Base-by-base conservation (phyloP, 345 rosid genomes). In the Anacardium occidentale region DNA sequence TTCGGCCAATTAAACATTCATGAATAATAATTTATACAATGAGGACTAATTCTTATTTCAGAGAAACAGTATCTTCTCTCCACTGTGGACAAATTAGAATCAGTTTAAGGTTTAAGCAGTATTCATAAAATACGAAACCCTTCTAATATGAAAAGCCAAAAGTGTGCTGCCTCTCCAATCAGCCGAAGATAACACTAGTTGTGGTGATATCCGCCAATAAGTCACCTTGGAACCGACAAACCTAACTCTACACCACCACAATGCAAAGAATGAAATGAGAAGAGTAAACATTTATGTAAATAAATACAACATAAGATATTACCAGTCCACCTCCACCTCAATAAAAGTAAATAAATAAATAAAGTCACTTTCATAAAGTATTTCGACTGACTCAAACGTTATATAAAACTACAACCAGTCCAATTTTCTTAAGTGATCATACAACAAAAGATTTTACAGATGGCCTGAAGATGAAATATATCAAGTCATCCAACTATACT, bases 141-240 rank as follows among this genome's bases (percentile, higher is more conserved):
- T 71, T 70, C 75, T 21, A 34, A 67, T 56, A 66, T 37, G 57
- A 69, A 62, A 62, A 60, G 64, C 76, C 51, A 60, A 20, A 63
- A 63, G 21, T 17, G 40, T 47, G 10, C 66, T 67, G 74, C 75
- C 64, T 58, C 84, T 61, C 80, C 84, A 37, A 74, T 70, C 77
- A 76, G 64, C 74, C 24, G 50, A 75, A 70, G 64, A 55, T 11
- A 32, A 71, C 63, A 63, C 64, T 82, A n/a, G n/a, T n/a, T 65
- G 24, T 73, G 72, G 50, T 71, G 52, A 72, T 47, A 56, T 62
- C 71, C 72, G 24, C 77, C 45, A 74, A 66, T 71, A 66, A 34
- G 83, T 91, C 97, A 94, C 95, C 98, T 94, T 77, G 95, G 97
- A 68, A 85, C 94, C 1, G 93, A 88, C 76, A 84, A 84, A 68